Evolutionary conservation across 257 asterid genomes (phyloP), one percentile per base, ranked within the genome.

Genomic region (Solanum corneliomulleri): DNA sequence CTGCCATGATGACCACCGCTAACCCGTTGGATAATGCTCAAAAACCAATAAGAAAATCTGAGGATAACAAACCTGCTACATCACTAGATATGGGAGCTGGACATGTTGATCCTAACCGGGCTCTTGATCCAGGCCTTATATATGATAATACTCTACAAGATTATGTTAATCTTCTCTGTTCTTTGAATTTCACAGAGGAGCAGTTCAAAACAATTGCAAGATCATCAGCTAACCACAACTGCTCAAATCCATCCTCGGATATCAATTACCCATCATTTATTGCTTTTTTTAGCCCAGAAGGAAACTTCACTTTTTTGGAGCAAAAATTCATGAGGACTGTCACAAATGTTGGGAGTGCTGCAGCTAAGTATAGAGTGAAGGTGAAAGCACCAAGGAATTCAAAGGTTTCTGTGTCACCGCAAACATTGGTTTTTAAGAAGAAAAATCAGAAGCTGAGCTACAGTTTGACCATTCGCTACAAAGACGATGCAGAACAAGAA

Each of bases 1-100:
- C 94, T 0, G 92, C 94, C 87, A 90, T 92, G 90, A 42, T 89
- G 31, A 92, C 94, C 3, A 92, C 92, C 1, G 92, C 94, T 0
- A 88, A 89, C 20, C 88, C 86, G 0, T 37, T 86, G 21, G 92
- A 92, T 41, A 90, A 90, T 44, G 89, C 88, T 2, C 27, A 39
- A 6, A 23, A 64, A 3, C 41, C 81, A 37, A 90, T 92, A 27
- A 85, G 66, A 42, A 62, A 23, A 10, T 86, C 90, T 0, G 89
- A 85, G 20, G 58, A 60, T 71, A 83, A 82, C 21, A 74, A 80
- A 52, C 78, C 58, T 9, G 88, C 88, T 9, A 66, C 86, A 64
- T 41, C 72, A 10, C 77, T 86, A 10, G 89, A 87, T 49, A 89
- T 85, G 72, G 87, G 87, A 39, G 87, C 83, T 12, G 72, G 87